Base-by-base conservation (phyloP, 169 alveolate genomes). In the Plasmodium coatneyi region DNA sequence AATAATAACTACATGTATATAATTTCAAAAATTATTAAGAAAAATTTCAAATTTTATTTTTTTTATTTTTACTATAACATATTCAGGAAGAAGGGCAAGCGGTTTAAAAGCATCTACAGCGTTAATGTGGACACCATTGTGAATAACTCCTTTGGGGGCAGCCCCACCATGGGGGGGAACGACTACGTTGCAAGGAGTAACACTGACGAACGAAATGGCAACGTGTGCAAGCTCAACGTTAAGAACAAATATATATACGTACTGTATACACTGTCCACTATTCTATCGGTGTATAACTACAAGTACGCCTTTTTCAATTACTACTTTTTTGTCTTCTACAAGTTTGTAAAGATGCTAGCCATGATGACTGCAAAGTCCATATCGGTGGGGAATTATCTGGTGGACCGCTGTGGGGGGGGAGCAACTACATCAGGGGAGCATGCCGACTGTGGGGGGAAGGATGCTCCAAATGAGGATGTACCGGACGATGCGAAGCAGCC, bases 221-320 rank as follows among this genome's bases (percentile, higher is more conserved):
- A 60, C 30, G 6, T 78, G 2, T 89, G 46, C 9, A 89, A 54
- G 71, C 80, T 89, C 3, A 89, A 76, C 19, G 66, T 89, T 6
- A 89, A 89, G 41, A 89, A 89, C 52, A 89, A 89, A 32, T 89
- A 60, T 39, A 79, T 89, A 60, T 89, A 79, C 82, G 90, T 89
- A 1, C 12, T 89, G 22, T 79, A 89, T 43, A 89, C 94, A 2
- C 52, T 89, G 2, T 89, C 94, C 1, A 71, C 78, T 71, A 79
- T 89, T 22, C 72, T 89, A 12, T 54, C 79, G n/a, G 89, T 89
- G 12, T 89, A 89, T 30, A 79, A 86, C 43, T 86, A 79, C 71
- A 79, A 79, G 19, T 89, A 79, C 71, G 89, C 94, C 19, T 89
- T 89, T 56, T 79, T 89, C 41, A 89, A 66, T 89, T 89, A 89